Conservation (phyloP, 2,329 filamentous ascomycete genomes). For the Microdochium nivale region DNA sequence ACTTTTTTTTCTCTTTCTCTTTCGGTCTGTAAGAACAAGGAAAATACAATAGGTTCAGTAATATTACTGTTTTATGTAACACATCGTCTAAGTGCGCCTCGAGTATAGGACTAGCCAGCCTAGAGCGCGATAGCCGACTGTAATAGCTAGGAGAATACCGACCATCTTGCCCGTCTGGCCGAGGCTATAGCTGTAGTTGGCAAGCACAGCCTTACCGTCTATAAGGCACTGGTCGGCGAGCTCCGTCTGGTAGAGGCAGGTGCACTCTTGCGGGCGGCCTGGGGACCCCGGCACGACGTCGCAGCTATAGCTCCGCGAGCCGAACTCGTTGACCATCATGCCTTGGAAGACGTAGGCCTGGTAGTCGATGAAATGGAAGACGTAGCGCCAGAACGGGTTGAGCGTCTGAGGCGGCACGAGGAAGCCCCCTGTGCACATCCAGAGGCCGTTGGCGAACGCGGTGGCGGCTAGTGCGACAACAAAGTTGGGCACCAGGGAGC, state of each 20-base stretch:
- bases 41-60: too few species aligned
- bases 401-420: slow-evolving; percentile 64
- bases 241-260: slow-evolving; percentile 63
- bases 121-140: slow-evolving; percentile 61
- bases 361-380: slow-evolving; percentile 85
- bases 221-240: slow-evolving; percentile 60
- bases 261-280: slow-evolving; percentile 31
- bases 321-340: slow-evolving; percentile 91
- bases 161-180: slow-evolving; percentile 60
- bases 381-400: slow-evolving; percentile 80
- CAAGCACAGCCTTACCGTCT: slow-evolving; percentile 60
- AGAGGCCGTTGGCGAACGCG: slow-evolving; percentile 80
- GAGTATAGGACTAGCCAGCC: slow-evolving; percentile 52
- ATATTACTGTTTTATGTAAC: too few species aligned
- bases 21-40: too few species aligned
- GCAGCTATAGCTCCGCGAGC: slow-evolving; percentile 54
- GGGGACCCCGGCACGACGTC: slow-evolving; percentile 16
- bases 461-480: slow-evolving; percentile 71
- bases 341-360: slow-evolving; percentile 81
- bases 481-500: slow-evolving; percentile 67
- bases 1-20: too few species aligned
- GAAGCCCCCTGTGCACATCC: slow-evolving; percentile 83
- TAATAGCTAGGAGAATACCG: slow-evolving; percentile 71
- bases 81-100: slow-evolving; percentile 8
- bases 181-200: slow-evolving; percentile 59